A percentile compares a stretch with the other conserved stretches of the same genome.
phyloP scores from a whole-genome alignment of 345 rosid genomes.

The Brassica carinata region DNA sequence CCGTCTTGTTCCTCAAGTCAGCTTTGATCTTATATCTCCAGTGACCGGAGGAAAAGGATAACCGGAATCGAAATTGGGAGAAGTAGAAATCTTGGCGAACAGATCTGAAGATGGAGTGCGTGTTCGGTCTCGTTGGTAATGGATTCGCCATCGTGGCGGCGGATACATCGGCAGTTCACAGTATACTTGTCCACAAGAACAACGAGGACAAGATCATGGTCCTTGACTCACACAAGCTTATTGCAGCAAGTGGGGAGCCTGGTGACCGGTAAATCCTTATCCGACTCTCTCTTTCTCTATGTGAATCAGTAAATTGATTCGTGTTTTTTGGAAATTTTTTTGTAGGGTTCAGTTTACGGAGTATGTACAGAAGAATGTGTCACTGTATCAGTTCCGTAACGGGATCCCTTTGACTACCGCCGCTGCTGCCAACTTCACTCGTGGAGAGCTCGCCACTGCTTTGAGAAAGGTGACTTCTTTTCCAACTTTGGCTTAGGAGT shows the following conservation, averaged over 20 bases:
- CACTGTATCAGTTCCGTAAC: slow-evolving; percentile 86
- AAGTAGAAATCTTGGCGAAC: not conserved
- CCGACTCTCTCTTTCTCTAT: not conserved
- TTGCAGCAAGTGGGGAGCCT: slow-evolving; percentile 96
- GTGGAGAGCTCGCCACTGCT: slow-evolving; percentile 95
- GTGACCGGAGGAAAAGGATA: slow-evolving; percentile 7
- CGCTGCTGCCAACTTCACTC: slow-evolving; percentile 89
- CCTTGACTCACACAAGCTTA: slow-evolving; percentile 93
- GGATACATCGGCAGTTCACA: slow-evolving; percentile 89
- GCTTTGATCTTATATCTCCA: slow-evolving; percentile 31
- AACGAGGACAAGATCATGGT: slow-evolving; percentile 96
- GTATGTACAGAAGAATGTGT: slow-evolving; percentile 94
- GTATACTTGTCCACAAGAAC: slow-evolving; percentile 89
- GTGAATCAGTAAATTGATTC: not conserved
- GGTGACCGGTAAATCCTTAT: slow-evolving; percentile 71
- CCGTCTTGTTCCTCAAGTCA: slow-evolving; percentile 45
- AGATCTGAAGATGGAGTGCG: slow-evolving; percentile 83
- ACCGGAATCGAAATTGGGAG: not conserved
- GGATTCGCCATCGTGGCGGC: slow-evolving; percentile 85
- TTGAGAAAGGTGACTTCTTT: slow-evolving; percentile 71
- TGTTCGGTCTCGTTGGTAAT: slow-evolving; percentile 86
- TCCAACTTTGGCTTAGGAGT: not conserved
- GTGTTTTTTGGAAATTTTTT: not conserved
- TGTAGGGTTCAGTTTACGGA: slow-evolving; percentile 93
- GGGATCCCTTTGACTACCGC: slow-evolving; percentile 92